These are phyloP conservation scores for Persicaria maculosa DNA, from an alignment of 148 eudicot genomes.

Conservation along the genomic window DNA sequence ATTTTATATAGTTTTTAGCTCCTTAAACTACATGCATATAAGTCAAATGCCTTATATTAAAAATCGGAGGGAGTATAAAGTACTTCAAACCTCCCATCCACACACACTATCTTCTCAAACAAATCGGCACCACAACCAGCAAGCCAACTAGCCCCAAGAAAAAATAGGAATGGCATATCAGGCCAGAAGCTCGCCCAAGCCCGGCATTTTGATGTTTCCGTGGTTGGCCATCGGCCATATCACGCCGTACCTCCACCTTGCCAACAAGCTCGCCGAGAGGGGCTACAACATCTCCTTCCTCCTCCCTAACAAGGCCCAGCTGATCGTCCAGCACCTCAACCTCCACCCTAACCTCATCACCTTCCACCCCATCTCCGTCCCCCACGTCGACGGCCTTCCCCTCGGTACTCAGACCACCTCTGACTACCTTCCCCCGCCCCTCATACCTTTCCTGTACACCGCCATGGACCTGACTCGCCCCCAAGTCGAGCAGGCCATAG, in stretches of 20 bases:
- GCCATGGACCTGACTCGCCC: slow-evolving; percentile 40
- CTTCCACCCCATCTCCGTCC: slow-evolving; percentile 33
- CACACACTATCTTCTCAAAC: too few species aligned
- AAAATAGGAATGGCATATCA: slow-evolving; percentile 5
- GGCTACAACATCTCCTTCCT: slow-evolving; percentile 50
- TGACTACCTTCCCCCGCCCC: slow-evolving; percentile 32
- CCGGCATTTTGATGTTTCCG: slow-evolving; percentile 37
- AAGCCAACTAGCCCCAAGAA: too few species aligned
- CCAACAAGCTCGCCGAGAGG: slow-evolving; percentile 50
- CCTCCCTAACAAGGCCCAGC: slow-evolving; percentile 39
- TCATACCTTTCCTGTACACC: slow-evolving; percentile 31
- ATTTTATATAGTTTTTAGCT: too few species aligned
- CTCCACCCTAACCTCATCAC: slow-evolving; percentile 36
- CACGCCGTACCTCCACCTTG: slow-evolving; percentile 56
- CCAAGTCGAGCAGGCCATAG: slow-evolving; percentile 21
- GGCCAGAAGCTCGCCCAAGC: slow-evolving; percentile 14
- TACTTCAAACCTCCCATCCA: too few species aligned
- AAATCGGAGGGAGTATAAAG: too few species aligned
- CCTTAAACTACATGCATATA: too few species aligned
- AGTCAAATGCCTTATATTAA: too few species aligned
- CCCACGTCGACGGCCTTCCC: slow-evolving; percentile 43
- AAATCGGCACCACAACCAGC: too few species aligned
- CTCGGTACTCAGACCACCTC: slow-evolving; percentile 48
- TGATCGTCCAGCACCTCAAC: slow-evolving; percentile 26
- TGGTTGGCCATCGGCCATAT: slow-evolving; percentile 65